A percentile compares a stretch with the other conserved stretches of the same genome.
phyloP scores from a whole-genome alignment of 768 basidiomycete genomes.

The Tylopilus plumbeoviolaceoides region DNA sequence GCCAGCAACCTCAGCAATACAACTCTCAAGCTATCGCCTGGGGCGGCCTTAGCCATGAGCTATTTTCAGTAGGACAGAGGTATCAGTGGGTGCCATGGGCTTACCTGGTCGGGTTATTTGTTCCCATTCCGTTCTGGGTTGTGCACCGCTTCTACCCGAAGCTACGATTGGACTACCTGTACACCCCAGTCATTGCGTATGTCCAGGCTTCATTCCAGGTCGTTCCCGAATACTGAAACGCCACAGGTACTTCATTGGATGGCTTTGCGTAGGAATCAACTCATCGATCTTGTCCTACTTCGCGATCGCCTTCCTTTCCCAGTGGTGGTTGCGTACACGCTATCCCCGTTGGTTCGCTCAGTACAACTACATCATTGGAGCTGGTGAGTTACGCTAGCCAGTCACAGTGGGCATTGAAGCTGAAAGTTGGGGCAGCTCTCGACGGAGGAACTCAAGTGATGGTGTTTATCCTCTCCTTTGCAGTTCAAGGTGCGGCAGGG shows the following conservation, averaged over 20 bases:
- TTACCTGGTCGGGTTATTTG: conserved; percentile 31
- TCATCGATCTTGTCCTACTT: conserved; percentile 46
- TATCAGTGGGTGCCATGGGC: conserved; percentile 43
- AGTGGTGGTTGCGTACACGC: conserved; percentile 53
- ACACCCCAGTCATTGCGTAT: conserved; percentile 32
- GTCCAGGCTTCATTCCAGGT: neutral
- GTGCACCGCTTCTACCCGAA: conserved; percentile 35
- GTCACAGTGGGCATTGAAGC: neutral
- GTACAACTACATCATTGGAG: conserved; percentile 66
- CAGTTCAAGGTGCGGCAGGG: conserved; percentile 51
- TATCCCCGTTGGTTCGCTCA: conserved; percentile 64
- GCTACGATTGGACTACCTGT: conserved; percentile 27
- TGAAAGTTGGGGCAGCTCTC: conserved; percentile 23
- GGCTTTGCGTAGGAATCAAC: conserved; percentile 51
- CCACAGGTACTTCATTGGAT: conserved; percentile 36
- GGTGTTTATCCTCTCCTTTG: conserved; percentile 49
- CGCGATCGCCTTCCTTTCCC: conserved; percentile 53
- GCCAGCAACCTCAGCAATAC: conserved; percentile 30
- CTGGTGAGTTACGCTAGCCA: conserved; percentile 32
- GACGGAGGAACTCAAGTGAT: conserved; percentile 46
- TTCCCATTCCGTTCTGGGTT: conserved; percentile 42
- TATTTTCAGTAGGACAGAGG: conserved; percentile 29
- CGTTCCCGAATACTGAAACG: conserved; percentile 8
- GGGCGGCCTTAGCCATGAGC: conserved; percentile 38
- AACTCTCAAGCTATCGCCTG: conserved; percentile 36